Percentiles rank a stretch among this genome's conserved stretches.
These are phyloP conservation scores for Podaxis carcinomalis DNA, from an alignment of 768 basidiomycete genomes.

Conservation along the genomic window DNA sequence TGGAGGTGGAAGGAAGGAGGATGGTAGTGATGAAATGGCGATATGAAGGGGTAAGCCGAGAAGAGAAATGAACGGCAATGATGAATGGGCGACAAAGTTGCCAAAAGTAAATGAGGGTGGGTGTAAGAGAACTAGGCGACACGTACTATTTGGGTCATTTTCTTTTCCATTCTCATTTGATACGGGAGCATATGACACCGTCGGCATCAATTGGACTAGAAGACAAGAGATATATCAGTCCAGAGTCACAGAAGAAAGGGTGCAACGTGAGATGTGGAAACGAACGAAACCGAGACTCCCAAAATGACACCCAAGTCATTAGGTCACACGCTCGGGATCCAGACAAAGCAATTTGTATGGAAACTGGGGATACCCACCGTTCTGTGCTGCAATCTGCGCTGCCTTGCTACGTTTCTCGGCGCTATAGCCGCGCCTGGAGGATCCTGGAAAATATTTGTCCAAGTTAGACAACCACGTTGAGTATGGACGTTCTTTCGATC, in stretches of 20 bases:
- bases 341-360: background rate
- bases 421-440: conserved; percentile 65
- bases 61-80: background rate
- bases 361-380: conserved; percentile 38
- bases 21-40: background rate
- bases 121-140: background rate
- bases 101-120: conserved; percentile 9
- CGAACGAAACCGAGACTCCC: background rate
- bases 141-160: conserved; percentile 6
- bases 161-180: conserved; percentile 26
- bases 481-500: background rate
- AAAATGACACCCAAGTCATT: background rate
- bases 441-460: conserved; percentile 20
- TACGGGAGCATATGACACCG: conserved; percentile 34
- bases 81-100: conserved; percentile 1
- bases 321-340: background rate
- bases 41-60: conserved; percentile 1
- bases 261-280: background rate
- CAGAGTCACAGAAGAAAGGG: conserved; percentile 7
- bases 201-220: conserved; percentile 42
- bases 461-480: conserved; percentile 5
- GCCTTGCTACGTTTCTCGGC: conserved; percentile 72
- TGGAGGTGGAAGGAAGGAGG: background rate
- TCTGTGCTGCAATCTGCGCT: conserved; percentile 59
- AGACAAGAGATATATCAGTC: conserved; percentile 3